These are phyloP conservation scores for Parietaria judaica DNA, from an alignment of 306 rosid genomes.

Conservation along the genomic window DNA sequence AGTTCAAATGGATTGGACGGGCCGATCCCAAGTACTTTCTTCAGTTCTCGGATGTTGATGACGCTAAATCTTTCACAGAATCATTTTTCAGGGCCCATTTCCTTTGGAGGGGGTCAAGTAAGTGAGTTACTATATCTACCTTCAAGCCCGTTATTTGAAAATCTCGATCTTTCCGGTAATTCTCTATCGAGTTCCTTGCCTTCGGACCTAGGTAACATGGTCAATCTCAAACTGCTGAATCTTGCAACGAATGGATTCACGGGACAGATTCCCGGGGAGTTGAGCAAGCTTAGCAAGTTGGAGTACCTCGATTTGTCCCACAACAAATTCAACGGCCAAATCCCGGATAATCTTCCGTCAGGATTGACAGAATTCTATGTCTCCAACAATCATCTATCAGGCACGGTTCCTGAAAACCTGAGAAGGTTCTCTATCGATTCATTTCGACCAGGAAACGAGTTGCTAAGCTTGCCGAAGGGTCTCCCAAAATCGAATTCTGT, in stretches of 20 bases:
- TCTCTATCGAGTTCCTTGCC: conserved; percentile 63
- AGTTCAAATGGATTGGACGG: conserved; percentile 76
- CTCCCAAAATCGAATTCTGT: conserved; percentile 30
- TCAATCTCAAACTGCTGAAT: conserved; percentile 70
- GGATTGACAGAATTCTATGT: conserved; percentile 63
- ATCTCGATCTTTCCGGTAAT: conserved; percentile 75
- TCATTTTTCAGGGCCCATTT: conserved; percentile 57
- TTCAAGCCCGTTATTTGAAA: conserved; percentile 43
- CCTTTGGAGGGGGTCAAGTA: conserved; percentile 55
- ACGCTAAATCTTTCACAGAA: conserved; percentile 82
- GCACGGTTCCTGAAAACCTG: conserved; percentile 62
- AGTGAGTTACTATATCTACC: conserved; percentile 65
- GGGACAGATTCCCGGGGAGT: conserved; percentile 64
- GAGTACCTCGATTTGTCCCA: conserved; percentile 71
- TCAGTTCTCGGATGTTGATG: conserved; percentile 49
- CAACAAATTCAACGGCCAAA: conserved; percentile 71
- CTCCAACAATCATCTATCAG: conserved; percentile 74
- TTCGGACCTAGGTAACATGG: conserved; percentile 60
- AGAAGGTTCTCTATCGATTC: conserved; percentile 48
- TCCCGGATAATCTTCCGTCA: conserved; percentile 73
- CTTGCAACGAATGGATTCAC: conserved; percentile 71
- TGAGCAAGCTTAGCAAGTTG: conserved; percentile 59
- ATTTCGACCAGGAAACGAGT: conserved; percentile 70
- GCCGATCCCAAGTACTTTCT: conserved; percentile 63
- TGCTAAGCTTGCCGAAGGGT: conserved; percentile 31